Evolutionary conservation across 1,284 basidiomycete species (phyloP), one percentile per base, ranked within the genome.

Genomic region (Phlebopus sp.): DNA sequence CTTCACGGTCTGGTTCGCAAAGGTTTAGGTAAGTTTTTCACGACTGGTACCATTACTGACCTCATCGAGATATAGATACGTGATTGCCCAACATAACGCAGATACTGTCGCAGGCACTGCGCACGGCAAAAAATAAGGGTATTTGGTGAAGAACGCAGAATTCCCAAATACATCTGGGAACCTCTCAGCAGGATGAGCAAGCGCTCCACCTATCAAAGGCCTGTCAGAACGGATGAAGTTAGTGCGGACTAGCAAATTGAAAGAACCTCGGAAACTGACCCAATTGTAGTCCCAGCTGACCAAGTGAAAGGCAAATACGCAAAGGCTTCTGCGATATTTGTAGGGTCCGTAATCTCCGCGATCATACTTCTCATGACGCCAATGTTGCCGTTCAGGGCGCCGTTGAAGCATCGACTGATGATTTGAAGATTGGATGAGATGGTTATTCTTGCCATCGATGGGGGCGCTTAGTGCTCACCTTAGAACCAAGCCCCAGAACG

Each of bases 41-140:
- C 17, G 38, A 15, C 10, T 32, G 17, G 13, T 27, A 4, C 6
- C n/a, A 32, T 15, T 9, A 45, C 64, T 13, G 47, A 73, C 74
- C 68, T 76, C 74, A 38, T 68, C 59, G 14, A 76, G 57, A 53
- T 67, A 71, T 15, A 69, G 50, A 9, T 62, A 50, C 0, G 67
- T 68, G 9, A 69, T 49, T 13, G 70, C 47, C 54, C 69, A 69
- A 4, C 69, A 67, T 9, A 68, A 29, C 10, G 62, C 59, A 1
- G 71, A 69, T 51, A 68, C 69, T 11, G 64, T 62, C 1, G 72
- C 76, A 6, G 75, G 67, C 10, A 71, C 68, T 10, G 72, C 65
- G 56, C 79, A 82, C 13, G 78, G 73, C 31, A 81, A 71, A 56
- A 81, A 74, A 60, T 81, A 81, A n/a, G 78, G 78, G 57, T 78